These are phyloP conservation scores for Orbilia oligospora DNA, from an alignment of 2,329 filamentous ascomycete species.

Conservation along the genomic window DNA sequence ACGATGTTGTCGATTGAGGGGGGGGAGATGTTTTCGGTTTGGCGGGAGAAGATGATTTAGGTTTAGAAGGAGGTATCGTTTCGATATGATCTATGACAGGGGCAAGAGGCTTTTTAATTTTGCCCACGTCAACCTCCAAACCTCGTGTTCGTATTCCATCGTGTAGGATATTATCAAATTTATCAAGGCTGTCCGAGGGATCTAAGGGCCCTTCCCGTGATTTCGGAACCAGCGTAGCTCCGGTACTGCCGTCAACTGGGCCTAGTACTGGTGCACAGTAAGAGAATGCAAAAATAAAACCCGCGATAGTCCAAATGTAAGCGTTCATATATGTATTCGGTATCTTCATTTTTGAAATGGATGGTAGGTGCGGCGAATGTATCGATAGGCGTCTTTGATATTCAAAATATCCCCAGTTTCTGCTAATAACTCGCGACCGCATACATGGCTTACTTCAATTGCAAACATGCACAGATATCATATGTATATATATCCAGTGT, in stretches of 20 bases:
- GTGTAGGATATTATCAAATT: background rate
- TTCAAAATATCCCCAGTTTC: background rate
- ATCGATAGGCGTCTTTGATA: background rate
- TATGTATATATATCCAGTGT: background rate
- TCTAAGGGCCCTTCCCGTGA: background rate
- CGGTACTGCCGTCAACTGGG: background rate
- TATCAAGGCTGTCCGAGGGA: background rate
- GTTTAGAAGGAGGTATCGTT: background rate
- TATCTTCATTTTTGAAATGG: background rate
- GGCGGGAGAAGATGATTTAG: background rate
- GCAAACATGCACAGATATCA: background rate
- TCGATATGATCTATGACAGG: background rate
- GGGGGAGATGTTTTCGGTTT: background rate
- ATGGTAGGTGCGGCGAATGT: background rate
- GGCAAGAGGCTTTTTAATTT: background rate
- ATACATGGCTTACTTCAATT: background rate
- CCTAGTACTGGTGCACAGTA: background rate
- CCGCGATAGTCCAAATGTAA: background rate
- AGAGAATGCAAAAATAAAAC: background rate
- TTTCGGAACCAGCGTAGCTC: background rate
- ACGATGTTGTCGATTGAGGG: too few species aligned
- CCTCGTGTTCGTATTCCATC: background rate
- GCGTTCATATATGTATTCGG: background rate
- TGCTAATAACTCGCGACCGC: background rate
- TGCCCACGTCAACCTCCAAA: background rate